phyloP scores from a whole-genome alignment of 257 asterid species.

The Vinca minor region DNA sequence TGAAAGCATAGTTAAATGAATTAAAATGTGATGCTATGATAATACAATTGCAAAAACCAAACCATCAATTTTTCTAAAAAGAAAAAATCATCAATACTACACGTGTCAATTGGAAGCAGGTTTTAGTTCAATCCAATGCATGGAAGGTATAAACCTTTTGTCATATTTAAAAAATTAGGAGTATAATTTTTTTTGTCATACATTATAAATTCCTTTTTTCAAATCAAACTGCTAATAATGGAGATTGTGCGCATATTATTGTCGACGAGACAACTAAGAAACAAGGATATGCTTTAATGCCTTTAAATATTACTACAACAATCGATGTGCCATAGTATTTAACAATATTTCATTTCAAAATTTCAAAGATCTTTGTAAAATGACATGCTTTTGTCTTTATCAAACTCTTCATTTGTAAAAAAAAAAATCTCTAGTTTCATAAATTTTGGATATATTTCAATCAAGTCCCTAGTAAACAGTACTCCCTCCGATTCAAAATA shows the following conservation, averaged over 20 bases:
- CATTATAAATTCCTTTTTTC: background rate
- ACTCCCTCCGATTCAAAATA: too few species aligned
- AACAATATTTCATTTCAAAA: too few species aligned
- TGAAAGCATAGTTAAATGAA: too few species aligned
- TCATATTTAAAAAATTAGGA: too few species aligned
- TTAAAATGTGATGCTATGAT: too few species aligned
- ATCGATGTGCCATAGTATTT: background rate
- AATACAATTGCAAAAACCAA: too few species aligned
- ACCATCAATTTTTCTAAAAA: too few species aligned
- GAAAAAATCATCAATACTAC: too few species aligned
- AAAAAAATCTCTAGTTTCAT: too few species aligned
- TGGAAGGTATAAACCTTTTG: background rate
- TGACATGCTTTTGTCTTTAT: background rate
- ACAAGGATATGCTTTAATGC: background rate
- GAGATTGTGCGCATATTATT: background rate
- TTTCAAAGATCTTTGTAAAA: background rate
- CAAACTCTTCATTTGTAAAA: too few species aligned
- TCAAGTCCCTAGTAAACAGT: background rate
- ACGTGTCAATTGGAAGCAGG: too few species aligned
- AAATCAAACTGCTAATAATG: background rate
- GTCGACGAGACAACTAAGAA: background rate
- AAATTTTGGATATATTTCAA: too few species aligned
- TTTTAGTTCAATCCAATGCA: constrained; percentile 7
- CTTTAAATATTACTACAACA: background rate
- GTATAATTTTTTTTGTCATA: background rate